Base-by-base conservation (phyloP, 2,329 filamentous ascomycete genomes). In the Pseudopyricularia cyperi region DNA sequence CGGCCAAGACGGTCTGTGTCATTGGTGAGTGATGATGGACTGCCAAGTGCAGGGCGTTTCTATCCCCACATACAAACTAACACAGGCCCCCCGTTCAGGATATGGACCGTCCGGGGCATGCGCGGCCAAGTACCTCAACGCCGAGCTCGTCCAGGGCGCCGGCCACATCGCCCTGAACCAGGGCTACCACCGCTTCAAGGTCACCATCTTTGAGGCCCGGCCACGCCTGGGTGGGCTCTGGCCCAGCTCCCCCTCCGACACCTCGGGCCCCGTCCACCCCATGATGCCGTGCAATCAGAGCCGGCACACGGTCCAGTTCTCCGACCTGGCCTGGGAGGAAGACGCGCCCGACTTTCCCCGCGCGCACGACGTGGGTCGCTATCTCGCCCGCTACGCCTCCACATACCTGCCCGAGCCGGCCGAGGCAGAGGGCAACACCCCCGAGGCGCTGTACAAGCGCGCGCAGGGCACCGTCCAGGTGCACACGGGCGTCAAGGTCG, bases 281-380 rank as follows among this genome's bases (percentile, higher is more conserved):
- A 74, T 85, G 51, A 85, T 86, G 73, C 71, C 78, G 15, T 79
- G 79, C 4, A 94, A 94, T 63, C 79, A 90, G 60, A 89, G 85
- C 67, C 77, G 77, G 46, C 87, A 89, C 64, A 88, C 86, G 0
- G 80, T 93, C 56, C 76, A 79, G 58, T 83, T 83, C 59, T 81
- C 78, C 56, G 88, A 91, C 62, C 64, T 88, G 24, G 76, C 85
- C 6, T 94, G 87, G 87, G 71, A 76, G 3, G 67, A 72, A 5
- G 66, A 65, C 1, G 46, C 46, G 11, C 80, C 83, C 1, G 74
- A 84, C 64, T 82, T 93, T 48, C 88, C 88, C 1, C 80, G 75
- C 35, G 88, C 87, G 0, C 88, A 84, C 80, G 80, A 88, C 67
- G 79, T 91, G 4, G 86, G 87, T 1, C 70, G 69, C 24, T 94